A percentile compares a stretch with the other conserved stretches of the same genome.
These are phyloP conservation scores for Juglanconis juglandina DNA, from an alignment of 2,329 filamentous ascomycete genomes.

Conservation along the genomic window DNA sequence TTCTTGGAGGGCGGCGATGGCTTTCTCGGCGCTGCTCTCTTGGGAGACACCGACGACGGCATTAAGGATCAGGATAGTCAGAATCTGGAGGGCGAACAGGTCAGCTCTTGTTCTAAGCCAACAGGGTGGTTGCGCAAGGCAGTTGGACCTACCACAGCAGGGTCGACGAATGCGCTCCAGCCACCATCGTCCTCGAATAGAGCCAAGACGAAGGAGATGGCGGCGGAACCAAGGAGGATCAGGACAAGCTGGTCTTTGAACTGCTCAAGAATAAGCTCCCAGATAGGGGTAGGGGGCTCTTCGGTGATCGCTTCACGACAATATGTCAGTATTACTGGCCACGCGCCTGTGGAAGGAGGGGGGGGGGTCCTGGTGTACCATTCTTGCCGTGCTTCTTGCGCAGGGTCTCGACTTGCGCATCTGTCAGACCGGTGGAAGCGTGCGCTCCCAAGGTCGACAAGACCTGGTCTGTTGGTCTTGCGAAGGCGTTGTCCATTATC, in stretches of 20 bases:
- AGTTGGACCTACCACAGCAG: conserved; percentile 70
- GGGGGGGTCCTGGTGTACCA: conserved; percentile 45
- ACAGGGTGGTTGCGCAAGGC: neutral
- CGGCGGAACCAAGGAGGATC: conserved; percentile 88
- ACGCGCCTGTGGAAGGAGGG: neutral
- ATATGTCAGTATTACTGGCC: conserved; percentile 1
- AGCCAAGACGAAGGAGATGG: conserved; percentile 87
- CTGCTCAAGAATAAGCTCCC: conserved; percentile 95
- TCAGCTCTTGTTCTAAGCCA: neutral
- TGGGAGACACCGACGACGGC: conserved; percentile 96
- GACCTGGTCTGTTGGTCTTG: conserved; percentile 55
- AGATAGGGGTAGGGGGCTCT: conserved; percentile 91
- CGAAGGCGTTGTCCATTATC: conserved; percentile 62
- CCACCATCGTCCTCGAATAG: conserved; percentile 90
- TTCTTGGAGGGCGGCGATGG: conserved; percentile 95
- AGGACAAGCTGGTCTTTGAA: conserved; percentile 99
- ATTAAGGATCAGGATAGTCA: conserved; percentile 95
- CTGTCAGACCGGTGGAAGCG: conserved; percentile 51
- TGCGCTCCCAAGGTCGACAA: conserved; percentile 57
- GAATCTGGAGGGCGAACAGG: conserved; percentile 57
- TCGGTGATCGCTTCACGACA: conserved; percentile 58
- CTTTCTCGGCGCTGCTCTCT: conserved; percentile 97
- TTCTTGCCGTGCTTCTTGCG: conserved; percentile 63
- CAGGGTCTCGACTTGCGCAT: conserved; percentile 54
- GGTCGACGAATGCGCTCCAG: conserved; percentile 97